Base-by-base conservation (phyloP, 140 eudicot genomes). In the Ambrosia hybrid region DNA sequence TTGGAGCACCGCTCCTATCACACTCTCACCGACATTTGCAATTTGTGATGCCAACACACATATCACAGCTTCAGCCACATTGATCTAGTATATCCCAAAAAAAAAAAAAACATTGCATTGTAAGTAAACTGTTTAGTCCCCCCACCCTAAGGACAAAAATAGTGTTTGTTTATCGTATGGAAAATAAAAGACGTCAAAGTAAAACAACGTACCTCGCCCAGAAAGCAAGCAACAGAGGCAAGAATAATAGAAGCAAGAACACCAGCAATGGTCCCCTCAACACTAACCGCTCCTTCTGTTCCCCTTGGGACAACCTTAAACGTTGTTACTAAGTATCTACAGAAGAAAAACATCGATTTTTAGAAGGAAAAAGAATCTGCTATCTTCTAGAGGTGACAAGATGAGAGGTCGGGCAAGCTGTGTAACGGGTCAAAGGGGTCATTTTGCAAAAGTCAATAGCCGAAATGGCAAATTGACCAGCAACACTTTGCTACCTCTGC, bases 11-110 rank as follows among this genome's bases (percentile, higher is more conserved):
- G 99, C 99, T 62, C 99, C 99, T 38, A 93, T 86, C 12, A 90
- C 72, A 73, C 99, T 93, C 79, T 93, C 97, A 53, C 99, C 97
- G 15, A 90, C 75, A 76, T 93, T 93, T 0, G 99, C 99, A 33
- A 93, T 81, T 87, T 93, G 97, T 52, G 99, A 84, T 14, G 99
- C 99, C 73, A 90, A 39, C 71, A 90, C 90, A n/a, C 99, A 93
- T 64, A 90, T 83, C 52, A 80, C 69, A 4, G 86, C 96, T 83
- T 90, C 95, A 15, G 87, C 79, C 34, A 81, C 68, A 65, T 69
- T 75, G 15, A 92, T 84, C 96, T 92, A 85, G 48, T 43, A 51
- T 65, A 21, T 70, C 46, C 53, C 71, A 76, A 11, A n/a, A 80
- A 72, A 14, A 13, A 41, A 41, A 41, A 41, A 0, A 41, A 41